Base-by-base conservation (phyloP, 1,139 yeast species). In the Casaregolazyma suthepensis region DNA sequence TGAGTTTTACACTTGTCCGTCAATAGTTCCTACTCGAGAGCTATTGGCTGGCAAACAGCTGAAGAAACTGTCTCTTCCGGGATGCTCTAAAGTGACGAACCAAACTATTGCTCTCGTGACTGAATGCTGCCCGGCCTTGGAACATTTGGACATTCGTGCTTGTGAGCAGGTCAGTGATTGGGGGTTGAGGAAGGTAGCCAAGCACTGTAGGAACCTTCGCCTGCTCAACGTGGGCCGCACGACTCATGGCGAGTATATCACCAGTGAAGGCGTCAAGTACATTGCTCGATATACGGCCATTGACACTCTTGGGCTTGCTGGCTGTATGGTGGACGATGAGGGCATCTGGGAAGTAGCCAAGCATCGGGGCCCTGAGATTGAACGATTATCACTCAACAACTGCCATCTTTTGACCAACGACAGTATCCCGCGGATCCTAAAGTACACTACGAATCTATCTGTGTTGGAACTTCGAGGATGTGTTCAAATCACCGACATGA, bases 1-100 rank as follows among this genome's bases (percentile, higher is more conserved):
- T 44, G 96, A 90, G 67, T 75, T 90, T 60, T 89, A 86, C 69
- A 85, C 91, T 67, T 90, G 96, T 66, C 94, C 96, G 2, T 75
- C 76, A 52, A 67, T 87, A 38, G 63, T 77, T 2, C 96, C 96
- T 35, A 76, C 80, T 0, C 61, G 70, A 4, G 77, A 72, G 65
- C 77, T 75, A 63, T 73, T 74, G 40, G 64, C 66, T 13, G 71
- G 74, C 26, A 60, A 67, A 12, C 67, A 68, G n/a, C 69, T 90
- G 54, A 76, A 78, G 57, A 80, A 78, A 56, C 69, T 91, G 43
- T 76, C 83, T 1, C 71, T 91, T 12, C 94, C 97, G 0, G 97
- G 97, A 1, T 73, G 76, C 56, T 80, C 78, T 59, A 70, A 72
- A 1, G 75, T 88, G 9, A 82, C 80, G 63, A 96, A 91, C 67